phyloP scores from a whole-genome alignment of 2,329 filamentous ascomycete genomes.

The Pseudofabraea citricarpa region DNA sequence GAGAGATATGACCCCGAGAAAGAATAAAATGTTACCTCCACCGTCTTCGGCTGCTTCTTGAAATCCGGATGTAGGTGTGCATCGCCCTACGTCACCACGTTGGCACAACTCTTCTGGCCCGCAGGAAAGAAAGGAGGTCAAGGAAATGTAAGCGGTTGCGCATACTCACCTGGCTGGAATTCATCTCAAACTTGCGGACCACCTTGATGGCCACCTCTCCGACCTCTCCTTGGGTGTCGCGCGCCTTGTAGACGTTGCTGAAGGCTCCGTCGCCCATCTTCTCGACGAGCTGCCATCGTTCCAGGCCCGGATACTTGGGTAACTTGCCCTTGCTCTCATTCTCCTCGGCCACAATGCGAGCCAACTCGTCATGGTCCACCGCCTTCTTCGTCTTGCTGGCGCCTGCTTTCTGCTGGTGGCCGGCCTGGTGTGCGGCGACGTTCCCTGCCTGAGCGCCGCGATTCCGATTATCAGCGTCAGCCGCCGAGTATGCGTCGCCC shows the following conservation, averaged over 20 bases:
- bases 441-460: constrained; percentile 64
- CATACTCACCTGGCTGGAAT: constrained; percentile 88
- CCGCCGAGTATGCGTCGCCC: constrained; percentile 57
- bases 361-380: constrained; percentile 64
- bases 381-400: constrained; percentile 34
- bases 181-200: constrained; percentile 98
- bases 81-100: constrained; percentile 67
- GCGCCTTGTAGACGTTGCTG: constrained; percentile 94
- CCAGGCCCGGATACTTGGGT: constrained; percentile 77
- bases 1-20: constrained; percentile 24
- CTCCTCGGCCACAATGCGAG: constrained; percentile 87
- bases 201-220: constrained; percentile 96
- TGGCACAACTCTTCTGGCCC: constrained; percentile 43
- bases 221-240: constrained; percentile 64
- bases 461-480: constrained; percentile 57
- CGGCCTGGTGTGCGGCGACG: constrained; percentile 57
- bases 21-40: constrained; percentile 74
- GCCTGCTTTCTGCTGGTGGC: constrained; percentile 43
- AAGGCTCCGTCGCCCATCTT: constrained; percentile 99
- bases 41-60: constrained; percentile 89
- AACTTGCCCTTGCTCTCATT: constrained; percentile 81
- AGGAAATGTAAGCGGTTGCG: constrained; percentile 16
- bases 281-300: constrained; percentile 80
- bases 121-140: constrained; percentile 28
- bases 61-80: constrained; percentile 94